Evolutionary conservation across 768 basidiomycete genomes (phyloP), one percentile per base, ranked within the genome.

Genomic region (Trichaptum fuscoviolaceum): DNA sequence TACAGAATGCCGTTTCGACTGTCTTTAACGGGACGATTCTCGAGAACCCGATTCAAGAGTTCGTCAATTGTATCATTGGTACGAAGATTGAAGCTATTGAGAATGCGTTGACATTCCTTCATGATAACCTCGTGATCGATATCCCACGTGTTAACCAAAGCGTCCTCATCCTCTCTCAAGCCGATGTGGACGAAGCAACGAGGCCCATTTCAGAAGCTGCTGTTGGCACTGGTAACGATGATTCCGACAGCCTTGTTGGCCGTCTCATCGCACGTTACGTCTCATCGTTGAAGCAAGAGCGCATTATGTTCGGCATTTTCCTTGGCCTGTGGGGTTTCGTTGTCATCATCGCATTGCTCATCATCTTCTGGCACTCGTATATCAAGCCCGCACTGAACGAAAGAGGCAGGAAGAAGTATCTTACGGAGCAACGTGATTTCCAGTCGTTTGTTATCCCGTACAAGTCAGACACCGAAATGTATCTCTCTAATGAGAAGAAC

Each of bases 51-150:
- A 85, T 92, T 12, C 90, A 92, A 71, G 93, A 92, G 64, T 97
- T 99, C 73, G 78, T 97, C 72, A 85, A 81, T 72, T 98, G 96
- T 74, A 83, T 98, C 72, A 84, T 99, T 70, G 96, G 96, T n/a
- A 83, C 84, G 67, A 99, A 99, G 75, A 89, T 99, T 61, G 80
- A 88, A 65, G 92, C 90, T 10, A 82, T 99, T 72, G 93, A 96
- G 77, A 82, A 87, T 20, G 95, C 91, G 6, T 81, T 97, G 57
- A 98, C 95, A 0, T 98, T 96, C 84, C 80, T 99, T 69, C 89
- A 96, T 74, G 80, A 94, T 69, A 93, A 97, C 77, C 87, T 96
- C 61, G 81, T 87, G 62, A 81, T 99, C 71, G 78, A 92, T 71
- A 83, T 99, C 67, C 91, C 95, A 0, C 85, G 84, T 60, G 84